Conservation (phyloP, 2,329 filamentous ascomycete genomes). For the Hypoxylon sp. region DNA sequence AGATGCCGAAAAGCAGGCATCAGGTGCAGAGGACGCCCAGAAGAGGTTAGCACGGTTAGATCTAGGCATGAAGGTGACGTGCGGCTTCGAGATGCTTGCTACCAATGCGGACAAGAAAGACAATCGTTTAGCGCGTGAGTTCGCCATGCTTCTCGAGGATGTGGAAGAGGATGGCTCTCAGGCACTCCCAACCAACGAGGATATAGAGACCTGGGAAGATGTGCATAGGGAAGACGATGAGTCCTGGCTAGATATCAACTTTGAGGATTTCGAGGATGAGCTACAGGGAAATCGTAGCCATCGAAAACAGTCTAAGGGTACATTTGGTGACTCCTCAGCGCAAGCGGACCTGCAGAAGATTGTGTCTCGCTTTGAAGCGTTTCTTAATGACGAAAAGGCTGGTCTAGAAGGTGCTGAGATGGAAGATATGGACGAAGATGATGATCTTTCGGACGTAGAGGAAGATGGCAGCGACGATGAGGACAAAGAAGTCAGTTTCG, state of each 20-base stretch:
- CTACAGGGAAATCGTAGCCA: conserved; percentile 66
- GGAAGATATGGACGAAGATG: conserved; percentile 77
- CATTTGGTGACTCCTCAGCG: conserved; percentile 74
- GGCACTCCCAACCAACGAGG: conserved; percentile 75
- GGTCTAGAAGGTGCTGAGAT: conserved; percentile 83
- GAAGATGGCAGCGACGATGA: conserved; percentile 72
- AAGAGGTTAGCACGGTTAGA: conserved; percentile 64
- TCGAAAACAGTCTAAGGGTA: conserved; percentile 47
- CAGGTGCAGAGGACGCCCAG: conserved; percentile 44
- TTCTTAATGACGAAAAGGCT: conserved; percentile 87
- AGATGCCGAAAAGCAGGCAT: conserved; percentile 44
- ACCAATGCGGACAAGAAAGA: conserved; percentile 75
- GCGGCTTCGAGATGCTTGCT: conserved; percentile 90
- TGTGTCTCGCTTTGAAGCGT: conserved; percentile 92
- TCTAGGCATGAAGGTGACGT: conserved; percentile 88
- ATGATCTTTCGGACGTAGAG: conserved; percentile 65
- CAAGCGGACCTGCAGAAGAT: conserved; percentile 89
- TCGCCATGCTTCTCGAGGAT: conserved; percentile 82
- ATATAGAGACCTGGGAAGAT: conserved; percentile 79
- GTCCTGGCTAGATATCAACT: conserved; percentile 92
- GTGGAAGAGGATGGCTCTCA: conserved; percentile 76
- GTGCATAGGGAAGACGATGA: conserved; percentile 81
- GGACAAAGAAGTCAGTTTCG: conserved; percentile 81
- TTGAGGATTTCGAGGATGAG: conserved; percentile 87
- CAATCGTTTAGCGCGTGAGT: conserved; percentile 77